Percentiles rank a stretch among this genome's conserved stretches.
Conservation (phyloP, 2,329 filamentous ascomycete species). For the Stagonosporopsis chrysanthemi region DNA sequence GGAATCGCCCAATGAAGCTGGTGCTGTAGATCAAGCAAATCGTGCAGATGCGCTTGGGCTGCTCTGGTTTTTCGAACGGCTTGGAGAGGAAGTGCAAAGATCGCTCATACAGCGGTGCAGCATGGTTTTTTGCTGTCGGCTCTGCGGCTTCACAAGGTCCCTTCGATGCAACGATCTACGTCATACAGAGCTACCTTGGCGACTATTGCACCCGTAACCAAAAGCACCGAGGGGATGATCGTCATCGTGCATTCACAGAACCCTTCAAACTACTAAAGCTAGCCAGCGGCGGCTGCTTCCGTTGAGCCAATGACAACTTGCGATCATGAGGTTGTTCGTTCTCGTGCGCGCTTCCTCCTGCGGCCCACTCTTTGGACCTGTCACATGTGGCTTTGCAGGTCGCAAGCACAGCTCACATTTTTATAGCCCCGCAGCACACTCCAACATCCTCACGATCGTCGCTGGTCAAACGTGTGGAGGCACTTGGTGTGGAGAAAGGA, state of each 20-base stretch:
- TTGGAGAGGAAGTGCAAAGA: slow-evolving; percentile 7
- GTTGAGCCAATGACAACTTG: slow-evolving; percentile 15
- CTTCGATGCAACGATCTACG: slow-evolving; percentile 2
- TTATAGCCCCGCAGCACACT: neutral
- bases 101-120: slow-evolving; percentile 6
- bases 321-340: neutral
- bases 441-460: slow-evolving; percentile 1
- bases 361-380: neutral
- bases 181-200: slow-evolving; percentile 17
- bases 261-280: slow-evolving; percentile 8
- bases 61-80: neutral
- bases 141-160: slow-evolving; percentile 16
- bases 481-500: slow-evolving; percentile 26
- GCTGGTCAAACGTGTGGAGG: slow-evolving; percentile 31
- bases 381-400: slow-evolving; percentile 5
- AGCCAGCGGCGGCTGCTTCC: slow-evolving; percentile 18
- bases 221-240: slow-evolving; percentile 19
- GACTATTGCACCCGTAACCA: slow-evolving; percentile 4
- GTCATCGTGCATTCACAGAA: slow-evolving; percentile 18
- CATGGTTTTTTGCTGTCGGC: slow-evolving; percentile 19
- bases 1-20: slow-evolving; percentile 20
- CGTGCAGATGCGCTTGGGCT: slow-evolving; percentile 11
- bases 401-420: neutral
- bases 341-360: neutral
- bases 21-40: slow-evolving; percentile 26